These are phyloP conservation scores for Termitomyces heimii DNA, from an alignment of 768 basidiomycete genomes.

Conservation along the genomic window DNA sequence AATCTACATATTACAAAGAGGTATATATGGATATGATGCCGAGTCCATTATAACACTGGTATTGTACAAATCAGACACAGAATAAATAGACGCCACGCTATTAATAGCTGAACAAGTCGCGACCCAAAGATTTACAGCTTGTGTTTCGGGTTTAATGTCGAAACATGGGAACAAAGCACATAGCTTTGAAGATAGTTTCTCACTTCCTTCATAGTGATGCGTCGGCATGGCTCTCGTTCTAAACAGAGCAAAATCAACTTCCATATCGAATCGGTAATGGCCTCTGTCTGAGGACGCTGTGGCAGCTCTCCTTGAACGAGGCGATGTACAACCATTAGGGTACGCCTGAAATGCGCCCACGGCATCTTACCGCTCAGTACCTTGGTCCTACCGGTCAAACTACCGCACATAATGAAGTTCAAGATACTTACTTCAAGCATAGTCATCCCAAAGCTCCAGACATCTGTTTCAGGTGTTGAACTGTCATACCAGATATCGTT, in stretches of 20 bases:
- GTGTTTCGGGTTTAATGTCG: no score
- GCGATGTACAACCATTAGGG: neutral
- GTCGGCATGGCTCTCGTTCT: neutral
- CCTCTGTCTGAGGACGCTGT: constrained; percentile 3
- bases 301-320: constrained; percentile 1
- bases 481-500: neutral
- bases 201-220: constrained; percentile 1
- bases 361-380: constrained; percentile 3
- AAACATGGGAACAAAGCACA: neutral
- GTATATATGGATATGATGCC: neutral
- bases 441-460: constrained; percentile 21
- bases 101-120: neutral
- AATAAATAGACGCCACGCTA: neutral
- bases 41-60: neutral
- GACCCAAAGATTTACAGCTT: neutral
- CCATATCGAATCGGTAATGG: constrained; percentile 13
- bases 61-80: neutral
- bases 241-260: constrained; percentile 7
- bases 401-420: neutral
- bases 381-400: neutral
- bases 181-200: neutral
- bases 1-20: neutral
- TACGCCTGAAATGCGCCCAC: neutral
- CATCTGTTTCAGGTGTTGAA: constrained; percentile 12
- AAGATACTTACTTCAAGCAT: constrained; percentile 16